Evolutionary conservation across 2,329 filamentous ascomycete genomes (phyloP).

Genomic region (Ascochyta lentis): DNA sequence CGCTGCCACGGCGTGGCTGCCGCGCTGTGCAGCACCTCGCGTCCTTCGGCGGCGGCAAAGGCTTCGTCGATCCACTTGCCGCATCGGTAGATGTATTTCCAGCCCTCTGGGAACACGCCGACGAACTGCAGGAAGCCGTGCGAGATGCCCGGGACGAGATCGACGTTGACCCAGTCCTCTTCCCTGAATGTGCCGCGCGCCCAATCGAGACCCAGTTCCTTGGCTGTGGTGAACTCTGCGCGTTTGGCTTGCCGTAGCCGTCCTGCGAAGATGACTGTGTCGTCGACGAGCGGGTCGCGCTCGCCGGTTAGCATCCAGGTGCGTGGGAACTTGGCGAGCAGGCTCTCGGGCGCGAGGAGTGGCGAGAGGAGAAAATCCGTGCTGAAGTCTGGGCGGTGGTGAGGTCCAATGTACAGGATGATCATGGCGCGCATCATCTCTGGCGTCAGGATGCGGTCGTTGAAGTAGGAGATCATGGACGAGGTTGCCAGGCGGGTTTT

Average conservation of each 20-base stretch:
- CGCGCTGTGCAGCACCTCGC: constrained; percentile 10
- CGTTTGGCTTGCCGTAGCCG: constrained; percentile 80
- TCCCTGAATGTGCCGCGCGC: constrained; percentile 68
- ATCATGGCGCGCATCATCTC: constrained; percentile 99
- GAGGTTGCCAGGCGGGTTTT: constrained; percentile 90
- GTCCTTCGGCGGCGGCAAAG: constrained; percentile 59
- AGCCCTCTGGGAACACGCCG: constrained; percentile 84
- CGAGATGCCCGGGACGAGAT: constrained; percentile 84
- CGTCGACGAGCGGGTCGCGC: constrained; percentile 92
- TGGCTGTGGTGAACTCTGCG: constrained; percentile 61
- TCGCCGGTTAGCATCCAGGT: constrained; percentile 95
- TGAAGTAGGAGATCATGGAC: constrained; percentile 98
- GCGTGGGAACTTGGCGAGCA: constrained; percentile 88
- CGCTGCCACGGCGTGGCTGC: constrained; percentile 20
- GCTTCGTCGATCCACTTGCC: constrained; percentile 82
- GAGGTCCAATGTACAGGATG: constrained; percentile 92
- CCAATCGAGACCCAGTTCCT: constrained; percentile 63
- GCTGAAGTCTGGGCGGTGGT: constrained; percentile 90
- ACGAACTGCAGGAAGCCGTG: constrained; percentile 96
- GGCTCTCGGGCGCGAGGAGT: constrained; percentile 81
- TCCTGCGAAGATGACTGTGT: constrained; percentile 95
- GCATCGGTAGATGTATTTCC: constrained; percentile 83
- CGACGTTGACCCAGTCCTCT: constrained; percentile 79
- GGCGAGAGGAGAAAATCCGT: constrained; percentile 92
- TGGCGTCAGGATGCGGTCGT: constrained; percentile 90